Percentiles rank a stretch among this genome's conserved stretches.
phyloP scores from a whole-genome alignment of 2,329 filamentous ascomycete species.

The Aspergillus novoparasiticus region DNA sequence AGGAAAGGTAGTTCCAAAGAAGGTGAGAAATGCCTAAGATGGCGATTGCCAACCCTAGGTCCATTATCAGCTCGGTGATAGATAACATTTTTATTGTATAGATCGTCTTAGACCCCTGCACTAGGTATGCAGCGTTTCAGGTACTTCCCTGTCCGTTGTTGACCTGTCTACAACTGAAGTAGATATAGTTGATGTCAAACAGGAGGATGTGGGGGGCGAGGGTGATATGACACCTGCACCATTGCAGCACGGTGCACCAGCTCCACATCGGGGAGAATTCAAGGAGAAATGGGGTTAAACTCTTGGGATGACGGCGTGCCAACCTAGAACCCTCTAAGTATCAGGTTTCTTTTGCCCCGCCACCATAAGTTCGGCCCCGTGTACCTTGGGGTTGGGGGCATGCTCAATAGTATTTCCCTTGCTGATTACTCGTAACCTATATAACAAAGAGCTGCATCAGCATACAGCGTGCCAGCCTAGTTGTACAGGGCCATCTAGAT shows the following conservation, averaged over 20 bases:
- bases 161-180: background rate
- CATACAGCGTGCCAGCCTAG: no score
- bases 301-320: background rate
- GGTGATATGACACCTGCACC: background rate
- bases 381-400: background rate
- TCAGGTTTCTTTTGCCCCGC: background rate
- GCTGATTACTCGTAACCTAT: background rate
- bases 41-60: background rate
- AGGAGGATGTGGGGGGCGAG: background rate
- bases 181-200: background rate
- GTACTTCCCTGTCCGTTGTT: background rate
- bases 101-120: background rate
- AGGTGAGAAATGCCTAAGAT: background rate
- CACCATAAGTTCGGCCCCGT: background rate
- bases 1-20: slow-evolving; percentile 4
- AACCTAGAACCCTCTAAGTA: background rate
- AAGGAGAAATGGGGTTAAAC: background rate
- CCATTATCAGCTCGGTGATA: background rate
- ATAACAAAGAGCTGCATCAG: background rate
- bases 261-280: background rate
- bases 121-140: background rate
- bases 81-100: background rate
- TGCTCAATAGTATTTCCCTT: background rate
- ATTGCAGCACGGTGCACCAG: background rate
- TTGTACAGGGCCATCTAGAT: no score